Base-by-base conservation (phyloP, 768 basidiomycete genomes). In the Leucocoprinus leucothites region DNA sequence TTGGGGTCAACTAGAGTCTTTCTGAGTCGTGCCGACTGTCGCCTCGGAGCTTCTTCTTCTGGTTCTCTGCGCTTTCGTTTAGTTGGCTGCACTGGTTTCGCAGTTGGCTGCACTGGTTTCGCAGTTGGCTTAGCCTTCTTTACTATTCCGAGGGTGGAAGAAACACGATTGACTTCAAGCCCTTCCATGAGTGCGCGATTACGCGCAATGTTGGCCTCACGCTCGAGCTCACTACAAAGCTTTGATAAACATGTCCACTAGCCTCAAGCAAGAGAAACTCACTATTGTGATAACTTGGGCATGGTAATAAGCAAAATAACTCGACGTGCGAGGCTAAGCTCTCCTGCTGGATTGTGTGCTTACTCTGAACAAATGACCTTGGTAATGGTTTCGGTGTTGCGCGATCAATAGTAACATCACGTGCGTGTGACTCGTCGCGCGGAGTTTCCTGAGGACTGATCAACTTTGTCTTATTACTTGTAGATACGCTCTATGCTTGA, bases 141-240 rank as follows among this genome's bases (percentile, higher is more conserved):
- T 31, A 69, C 55, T 67, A 82, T 69, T 9, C 76, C 65, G 9
- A 82, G 63, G 28, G 14, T 7, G 13, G 48, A 43, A 19, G 47
- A 24, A 45, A 54, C 53, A 48, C 53, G 48, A 53, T 52, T 50
- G 48, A 61, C 28, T 52, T 59, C 60, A 44, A 61, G 56, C 41
- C 53, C 70, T 59, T 88, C 84, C 35, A 94, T 75, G 8, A 92
- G 73, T 2, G 82, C 85, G 41, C 82, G 84, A 65, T 94, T 94
- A 48, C 87, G 80, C 11, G 87, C 89, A 43, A 93, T 91, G 62
- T 91, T 93, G 8, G 83, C 85, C 65, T 89, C 84, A 18, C 91
- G 84, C 60, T 91, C 86, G 19, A 79, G 71, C 70, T 91, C 91
- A 66, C 77, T 77, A 48, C 6, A 56, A n/a, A 18, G 21, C 9